A percentile compares a stretch with the other conserved stretches of the same genome.
These are phyloP conservation scores for Cercospora sp. DNA, from an alignment of 2,329 filamentous ascomycete genomes.

Conservation along the genomic window DNA sequence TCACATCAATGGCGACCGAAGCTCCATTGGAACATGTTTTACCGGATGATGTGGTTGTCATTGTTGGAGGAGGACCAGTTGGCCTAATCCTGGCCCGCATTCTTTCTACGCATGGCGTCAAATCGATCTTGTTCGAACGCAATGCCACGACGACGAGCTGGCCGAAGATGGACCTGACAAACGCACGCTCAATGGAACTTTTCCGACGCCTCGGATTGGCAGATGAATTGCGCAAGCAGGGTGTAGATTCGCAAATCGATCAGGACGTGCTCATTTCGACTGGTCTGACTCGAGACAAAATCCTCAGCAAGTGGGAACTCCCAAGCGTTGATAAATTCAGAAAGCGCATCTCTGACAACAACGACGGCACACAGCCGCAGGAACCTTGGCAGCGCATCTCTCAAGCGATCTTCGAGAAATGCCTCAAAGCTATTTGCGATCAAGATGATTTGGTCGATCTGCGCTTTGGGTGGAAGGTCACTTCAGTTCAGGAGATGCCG, in stretches of 20 bases:
- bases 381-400: background rate
- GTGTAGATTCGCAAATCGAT: background rate
- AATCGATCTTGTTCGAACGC: background rate
- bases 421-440: background rate
- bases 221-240: background rate
- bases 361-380: background rate
- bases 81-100: background rate
- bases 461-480: background rate
- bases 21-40: background rate
- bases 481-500: background rate
- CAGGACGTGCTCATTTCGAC: background rate
- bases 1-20: background rate
- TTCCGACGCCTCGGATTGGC: background rate
- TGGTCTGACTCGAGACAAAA: background rate
- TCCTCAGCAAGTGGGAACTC: background rate
- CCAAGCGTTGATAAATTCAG: background rate
- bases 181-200: background rate
- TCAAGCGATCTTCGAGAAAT: background rate
- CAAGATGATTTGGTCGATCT: background rate
- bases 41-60: background rate
- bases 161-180: background rate
- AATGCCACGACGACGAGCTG: background rate
- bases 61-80: background rate
- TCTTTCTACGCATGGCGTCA: background rate
- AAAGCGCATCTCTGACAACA: background rate